A percentile compares a stretch with the other conserved stretches of the same genome.
These are phyloP conservation scores for Brassica cretica DNA, from an alignment of 345 rosid genomes.

Conservation along the genomic window DNA sequence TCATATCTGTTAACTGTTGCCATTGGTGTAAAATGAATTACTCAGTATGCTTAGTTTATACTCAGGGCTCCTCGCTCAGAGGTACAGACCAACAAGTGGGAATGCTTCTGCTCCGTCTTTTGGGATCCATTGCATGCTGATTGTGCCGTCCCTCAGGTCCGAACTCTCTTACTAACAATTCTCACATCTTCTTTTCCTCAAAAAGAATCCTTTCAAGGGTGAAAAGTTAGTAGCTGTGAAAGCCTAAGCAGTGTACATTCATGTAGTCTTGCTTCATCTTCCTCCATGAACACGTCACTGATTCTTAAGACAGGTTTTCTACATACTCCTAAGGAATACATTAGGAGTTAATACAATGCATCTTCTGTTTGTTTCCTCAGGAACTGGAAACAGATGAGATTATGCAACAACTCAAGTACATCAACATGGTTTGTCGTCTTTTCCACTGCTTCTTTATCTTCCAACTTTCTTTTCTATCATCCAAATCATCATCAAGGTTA, in stretches of 20 bases:
- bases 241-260: constrained; percentile 16
- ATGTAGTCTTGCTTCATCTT: constrained; percentile 17
- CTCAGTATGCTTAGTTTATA: constrained; percentile 19
- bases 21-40: constrained; percentile 3
- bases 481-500: neutral
- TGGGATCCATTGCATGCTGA: constrained; percentile 94
- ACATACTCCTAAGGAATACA: neutral
- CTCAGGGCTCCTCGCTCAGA: constrained; percentile 91
- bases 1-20: constrained; percentile 5
- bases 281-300: constrained; percentile 3
- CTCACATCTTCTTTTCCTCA: neutral
- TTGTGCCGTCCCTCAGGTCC: constrained; percentile 91
- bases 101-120: constrained; percentile 74
- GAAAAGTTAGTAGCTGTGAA: constrained; percentile 14
- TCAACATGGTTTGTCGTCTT: constrained; percentile 56
- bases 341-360: neutral
- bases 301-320: neutral
- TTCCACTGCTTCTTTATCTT: constrained; percentile 13
- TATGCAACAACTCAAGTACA: constrained; percentile 73
- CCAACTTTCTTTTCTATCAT: neutral
- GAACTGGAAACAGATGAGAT: constrained; percentile 84
- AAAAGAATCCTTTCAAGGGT: neutral
- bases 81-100: constrained; percentile 90
- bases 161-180: neutral
- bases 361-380: constrained; percentile 46